These are phyloP conservation scores for Cystobasidiopsis lactophilus DNA, from an alignment of 768 basidiomycete species.

Conservation along the genomic window DNA sequence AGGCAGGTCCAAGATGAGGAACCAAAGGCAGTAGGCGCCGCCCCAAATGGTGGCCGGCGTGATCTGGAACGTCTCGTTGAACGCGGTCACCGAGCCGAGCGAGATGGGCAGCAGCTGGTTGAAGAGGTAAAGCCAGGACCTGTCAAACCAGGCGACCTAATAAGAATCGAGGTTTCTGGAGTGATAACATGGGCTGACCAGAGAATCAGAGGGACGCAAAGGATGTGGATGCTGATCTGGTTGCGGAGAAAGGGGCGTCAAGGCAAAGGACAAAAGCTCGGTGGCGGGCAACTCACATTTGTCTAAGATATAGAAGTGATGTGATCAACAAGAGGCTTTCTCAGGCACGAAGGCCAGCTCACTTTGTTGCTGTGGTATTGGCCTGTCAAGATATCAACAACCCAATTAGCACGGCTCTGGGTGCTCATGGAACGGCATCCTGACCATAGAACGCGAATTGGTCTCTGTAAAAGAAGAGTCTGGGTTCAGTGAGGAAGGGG, in stretches of 20 bases:
- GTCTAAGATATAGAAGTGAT: neutral
- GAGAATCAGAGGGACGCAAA: neutral
- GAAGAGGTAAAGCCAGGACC: neutral
- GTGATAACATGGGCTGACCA: neutral
- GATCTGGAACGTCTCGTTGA: neutral
- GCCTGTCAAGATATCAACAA: neutral
- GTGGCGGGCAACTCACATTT: no score
- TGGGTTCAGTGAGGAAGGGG: neutral
- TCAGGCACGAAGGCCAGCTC: neutral
- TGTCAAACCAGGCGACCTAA: neutral
- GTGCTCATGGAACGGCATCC: neutral
- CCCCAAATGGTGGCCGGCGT: neutral
- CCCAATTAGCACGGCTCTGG: neutral
- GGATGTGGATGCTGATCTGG: neutral
- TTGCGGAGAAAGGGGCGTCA: no score
- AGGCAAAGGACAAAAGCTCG: no score
- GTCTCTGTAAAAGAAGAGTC: neutral
- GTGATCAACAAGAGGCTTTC: neutral
- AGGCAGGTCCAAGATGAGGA: neutral
- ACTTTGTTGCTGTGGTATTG: neutral
- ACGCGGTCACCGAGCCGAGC: neutral
- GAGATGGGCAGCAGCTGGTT: neutral
- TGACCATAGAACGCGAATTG: constrained; percentile 1
- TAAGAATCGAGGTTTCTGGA: neutral
- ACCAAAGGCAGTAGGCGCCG: neutral